Percentiles rank a stretch among this genome's conserved stretches.
phyloP scores from a whole-genome alignment of 371 early-diverging fungal genomes.

The Zychaea mexicana region DNA sequence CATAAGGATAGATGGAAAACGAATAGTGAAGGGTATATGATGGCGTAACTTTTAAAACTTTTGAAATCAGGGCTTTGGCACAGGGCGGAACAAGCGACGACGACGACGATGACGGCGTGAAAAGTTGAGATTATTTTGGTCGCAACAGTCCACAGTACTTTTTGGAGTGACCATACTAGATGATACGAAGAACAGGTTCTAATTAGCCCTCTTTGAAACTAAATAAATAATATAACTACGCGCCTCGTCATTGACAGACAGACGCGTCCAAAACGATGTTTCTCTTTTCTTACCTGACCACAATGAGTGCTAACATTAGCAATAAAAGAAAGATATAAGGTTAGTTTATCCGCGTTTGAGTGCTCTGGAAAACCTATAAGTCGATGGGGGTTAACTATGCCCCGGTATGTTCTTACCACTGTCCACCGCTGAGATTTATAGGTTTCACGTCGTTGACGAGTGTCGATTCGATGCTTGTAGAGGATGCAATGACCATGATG shows the following conservation, averaged over 20 bases:
- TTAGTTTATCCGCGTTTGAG: too few species aligned
- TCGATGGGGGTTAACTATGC: too few species aligned
- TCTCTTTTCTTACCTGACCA: slow-evolving; percentile 21
- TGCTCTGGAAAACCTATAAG: too few species aligned
- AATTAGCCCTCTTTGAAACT: too few species aligned
- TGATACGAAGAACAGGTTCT: not conserved
- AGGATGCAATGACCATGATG: not conserved
- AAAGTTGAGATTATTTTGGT: slow-evolving; percentile 8
- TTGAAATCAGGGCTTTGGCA: too few species aligned
- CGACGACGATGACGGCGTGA: not conserved
- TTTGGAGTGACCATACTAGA: slow-evolving; percentile 15
- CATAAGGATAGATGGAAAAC: not conserved
- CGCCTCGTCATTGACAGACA: not conserved
- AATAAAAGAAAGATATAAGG: not conserved
- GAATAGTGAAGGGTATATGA: not conserved
- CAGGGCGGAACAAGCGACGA: too few species aligned
- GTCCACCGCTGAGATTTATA: slow-evolving; percentile 31
- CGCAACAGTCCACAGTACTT: slow-evolving; percentile 1
- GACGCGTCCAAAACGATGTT: not conserved
- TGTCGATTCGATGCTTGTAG: not conserved
- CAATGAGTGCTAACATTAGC: slow-evolving; percentile 21
- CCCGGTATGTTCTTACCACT: slow-evolving; percentile 21
- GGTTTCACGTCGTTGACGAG: slow-evolving; percentile 19
- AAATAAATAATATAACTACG: not conserved
- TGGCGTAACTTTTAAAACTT: not conserved